These are phyloP conservation scores for Saturnispora diversa DNA, from an alignment of 805 yeast species.

Conservation along the genomic window DNA sequence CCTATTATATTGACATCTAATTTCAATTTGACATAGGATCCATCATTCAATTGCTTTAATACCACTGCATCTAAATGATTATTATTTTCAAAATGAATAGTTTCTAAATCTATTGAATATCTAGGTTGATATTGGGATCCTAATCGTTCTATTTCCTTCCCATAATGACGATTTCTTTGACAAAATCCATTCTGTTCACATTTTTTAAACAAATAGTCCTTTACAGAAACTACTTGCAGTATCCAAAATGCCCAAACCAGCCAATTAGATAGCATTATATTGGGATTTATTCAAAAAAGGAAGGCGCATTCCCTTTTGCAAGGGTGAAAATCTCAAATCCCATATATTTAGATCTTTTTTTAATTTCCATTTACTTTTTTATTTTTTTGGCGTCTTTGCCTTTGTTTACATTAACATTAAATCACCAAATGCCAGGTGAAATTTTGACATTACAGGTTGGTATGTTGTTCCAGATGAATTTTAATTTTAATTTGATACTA, in stretches of 20 bases:
- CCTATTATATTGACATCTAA: conserved; percentile 50
- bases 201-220: conserved; percentile 60
- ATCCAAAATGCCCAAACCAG: background rate
- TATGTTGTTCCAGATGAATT: conserved; percentile 16
- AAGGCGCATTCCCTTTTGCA: too few relatives aligned
- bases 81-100: conserved; percentile 25
- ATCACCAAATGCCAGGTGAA: conserved; percentile 44
- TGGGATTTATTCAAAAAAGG: background rate
- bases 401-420: background rate
- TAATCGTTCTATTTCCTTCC: conserved; percentile 31
- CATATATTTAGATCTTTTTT: background rate
- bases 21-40: conserved; percentile 40
- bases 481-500: conserved; percentile 7
- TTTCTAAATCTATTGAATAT: conserved; percentile 34
- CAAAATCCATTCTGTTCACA: conserved; percentile 85
- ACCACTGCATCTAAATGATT: conserved; percentile 39
- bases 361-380: background rate
- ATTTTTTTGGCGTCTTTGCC: too few relatives aligned
- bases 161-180: conserved; percentile 63
- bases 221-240: conserved; percentile 34
- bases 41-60: conserved; percentile 36
- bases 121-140: conserved; percentile 27
- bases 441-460: conserved; percentile 62
- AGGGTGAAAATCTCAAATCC: background rate
- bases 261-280: background rate